These are phyloP conservation scores for Spathaspora sp. DNA, from an alignment of 805 yeast species.

Conservation along the genomic window DNA sequence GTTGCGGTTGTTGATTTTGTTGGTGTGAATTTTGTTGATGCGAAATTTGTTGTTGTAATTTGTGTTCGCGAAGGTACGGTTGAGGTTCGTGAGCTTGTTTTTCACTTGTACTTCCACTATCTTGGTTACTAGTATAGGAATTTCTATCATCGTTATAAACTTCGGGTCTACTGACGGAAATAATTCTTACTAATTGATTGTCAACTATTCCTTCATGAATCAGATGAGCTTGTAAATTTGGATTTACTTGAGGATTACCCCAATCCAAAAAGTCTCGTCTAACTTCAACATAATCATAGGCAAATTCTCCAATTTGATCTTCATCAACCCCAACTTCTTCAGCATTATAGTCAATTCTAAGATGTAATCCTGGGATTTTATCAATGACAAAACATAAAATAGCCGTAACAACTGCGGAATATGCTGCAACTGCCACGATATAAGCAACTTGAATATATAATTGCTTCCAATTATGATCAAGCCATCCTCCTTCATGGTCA, in stretches of 20 bases:
- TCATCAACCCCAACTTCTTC: slow-evolving; percentile 92
- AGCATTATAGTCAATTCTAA: slow-evolving; percentile 79
- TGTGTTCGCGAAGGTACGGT: background rate
- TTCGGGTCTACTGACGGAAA: background rate
- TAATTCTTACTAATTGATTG: background rate
- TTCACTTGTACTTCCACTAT: background rate
- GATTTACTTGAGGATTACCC: slow-evolving; percentile 29
- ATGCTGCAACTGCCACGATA: slow-evolving; percentile 70
- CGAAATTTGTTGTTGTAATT: background rate
- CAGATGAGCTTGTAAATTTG: slow-evolving; percentile 8
- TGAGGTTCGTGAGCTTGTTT: background rate
- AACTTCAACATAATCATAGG: slow-evolving; percentile 97
- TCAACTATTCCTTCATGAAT: slow-evolving; percentile 1
- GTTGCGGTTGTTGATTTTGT: background rate
- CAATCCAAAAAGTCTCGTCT: slow-evolving; percentile 80
- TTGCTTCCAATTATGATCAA: slow-evolving; percentile 86
- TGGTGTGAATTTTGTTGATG: background rate
- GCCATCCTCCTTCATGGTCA: slow-evolving; percentile 88
- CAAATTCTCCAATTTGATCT: slow-evolving; percentile 96
- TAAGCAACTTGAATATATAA: slow-evolving; percentile 87
- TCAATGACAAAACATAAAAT: slow-evolving; percentile 70
- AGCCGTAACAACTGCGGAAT: slow-evolving; percentile 72
- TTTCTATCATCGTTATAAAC: background rate
- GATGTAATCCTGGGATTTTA: slow-evolving; percentile 74
- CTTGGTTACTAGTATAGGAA: slow-evolving; percentile 1